A percentile compares a stretch with the other conserved stretches of the same genome.
These are phyloP conservation scores for Rhynchospora breviuscula DNA, from an alignment of 176 grass and related monocot genomes.

Conservation along the genomic window DNA sequence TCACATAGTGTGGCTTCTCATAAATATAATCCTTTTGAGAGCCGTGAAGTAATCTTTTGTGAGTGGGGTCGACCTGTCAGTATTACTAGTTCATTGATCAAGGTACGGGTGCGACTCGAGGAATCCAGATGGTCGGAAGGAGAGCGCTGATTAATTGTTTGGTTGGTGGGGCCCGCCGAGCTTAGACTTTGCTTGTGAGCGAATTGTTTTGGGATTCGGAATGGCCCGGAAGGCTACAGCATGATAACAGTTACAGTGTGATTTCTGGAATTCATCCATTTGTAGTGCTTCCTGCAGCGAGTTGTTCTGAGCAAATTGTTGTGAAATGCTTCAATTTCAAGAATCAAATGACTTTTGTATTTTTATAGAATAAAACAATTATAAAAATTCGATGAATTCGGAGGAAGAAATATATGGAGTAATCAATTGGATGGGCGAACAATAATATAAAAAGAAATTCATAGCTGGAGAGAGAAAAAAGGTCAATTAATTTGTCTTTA, in stretches of 20 bases:
- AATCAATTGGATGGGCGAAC: no score
- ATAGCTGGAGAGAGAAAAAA: no score
- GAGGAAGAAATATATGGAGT: no score
- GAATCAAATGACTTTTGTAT: no score
- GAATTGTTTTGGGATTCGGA: conserved; percentile 31
- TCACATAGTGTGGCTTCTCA: no score
- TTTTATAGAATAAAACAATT: no score
- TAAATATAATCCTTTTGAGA: not conserved
- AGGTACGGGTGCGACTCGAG: no score
- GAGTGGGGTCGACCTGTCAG: not conserved
- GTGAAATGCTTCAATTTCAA: no score
- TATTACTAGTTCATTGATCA: no score
- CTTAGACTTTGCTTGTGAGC: conserved; percentile 24
- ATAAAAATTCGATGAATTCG: no score
- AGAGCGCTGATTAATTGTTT: not conserved
- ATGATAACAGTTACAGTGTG: not conserved
- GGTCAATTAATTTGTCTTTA: no score
- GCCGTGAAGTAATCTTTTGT: not conserved
- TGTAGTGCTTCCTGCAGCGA: not conserved
- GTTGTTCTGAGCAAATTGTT: not conserved
- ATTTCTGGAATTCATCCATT: not conserved
- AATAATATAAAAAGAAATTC: no score
- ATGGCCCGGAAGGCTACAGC: conserved; percentile 9
- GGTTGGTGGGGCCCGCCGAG: conserved; percentile 10
- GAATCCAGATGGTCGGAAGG: not conserved